Base-by-base conservation (phyloP, 768 basidiomycete genomes). In the Hygrocybe punicea region DNA sequence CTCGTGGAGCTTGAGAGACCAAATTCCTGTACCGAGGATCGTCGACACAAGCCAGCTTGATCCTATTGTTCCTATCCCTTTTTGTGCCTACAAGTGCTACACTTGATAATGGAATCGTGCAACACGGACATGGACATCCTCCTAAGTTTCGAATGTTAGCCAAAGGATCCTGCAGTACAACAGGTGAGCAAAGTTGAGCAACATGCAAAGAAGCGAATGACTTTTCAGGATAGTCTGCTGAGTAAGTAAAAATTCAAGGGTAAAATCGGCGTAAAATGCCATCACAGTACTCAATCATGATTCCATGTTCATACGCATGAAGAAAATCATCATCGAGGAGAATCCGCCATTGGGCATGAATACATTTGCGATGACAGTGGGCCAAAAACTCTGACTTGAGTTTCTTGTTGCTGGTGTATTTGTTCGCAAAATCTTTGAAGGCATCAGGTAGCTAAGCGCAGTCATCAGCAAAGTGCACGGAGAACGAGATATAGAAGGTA, bases 171-270 rank as follows among this genome's bases (percentile, higher is more conserved):
- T 70, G 42, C 29, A 29, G 29, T 29, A 17, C 11, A 39, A 25
- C 0, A 17, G n/a, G 39, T 35, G 34, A 8, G 58, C n/a, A 17
- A 40, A 19, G 23, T 25, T 24, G 4, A 7, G 16, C 21, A 34
- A 42, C 29, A 23, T n/a, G 44, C 4, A 51, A n/a, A 16, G 13
- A 44, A 21, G 16, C 11, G 24, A 19, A 24, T 34, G 23, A 59
- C 58, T 59, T 59, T 21, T 71, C 69, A 0, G 63, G 68, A 49
- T 70, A 71, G 51, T 69, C 64, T 4, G 65, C 69, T 1, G 65
- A 53, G 36, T 71, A 71, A 0, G 67, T 61, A 33, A 71, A 66
- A 0, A 71, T 50, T 0, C 55, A 52, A 0, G 51, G 65, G 33
- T 68, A 69, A 1, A 71, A 53, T 16, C 63, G 47, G 1, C 69